Evolutionary conservation across 2,329 filamentous ascomycete genomes (phyloP), one percentile per base, ranked within the genome.

Genomic region (Microascus cirrosus): DNA sequence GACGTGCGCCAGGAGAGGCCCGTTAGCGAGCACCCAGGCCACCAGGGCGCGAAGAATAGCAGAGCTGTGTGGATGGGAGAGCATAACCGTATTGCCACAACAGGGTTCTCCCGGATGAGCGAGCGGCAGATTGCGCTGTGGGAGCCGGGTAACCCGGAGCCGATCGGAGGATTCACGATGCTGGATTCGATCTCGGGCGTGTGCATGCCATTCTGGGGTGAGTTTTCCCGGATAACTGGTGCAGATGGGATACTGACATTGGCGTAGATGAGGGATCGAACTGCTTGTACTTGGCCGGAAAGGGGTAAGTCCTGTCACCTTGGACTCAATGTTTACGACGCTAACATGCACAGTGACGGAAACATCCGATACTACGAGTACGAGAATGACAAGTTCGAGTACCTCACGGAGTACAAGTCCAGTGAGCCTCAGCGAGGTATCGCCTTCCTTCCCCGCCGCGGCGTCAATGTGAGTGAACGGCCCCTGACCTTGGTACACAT

Each of bases 331-430:
- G 4, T 34, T 34, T 39, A 15, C 3, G 13, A 28, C 62, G n/a
- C 63, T 67, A 61, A 69, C 59, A 65, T 39, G 65, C 63, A 24
- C 61, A 94, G 90, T 73, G 94, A 99, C 69, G 94, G 94, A 68
- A 99, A 99, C 74, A 99, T 99, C 69, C 92, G 94, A 62, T 99
- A 99, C 80, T 99, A 89, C 71, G 94, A 99, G 74, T 95, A 95
- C 68, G 89, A 95, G 70, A 95, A 97, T 74, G 93, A 97, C 79
- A 96, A 96, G 74, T 96, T 99, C 69, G 93, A 99, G 74, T 96
- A 89, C 73, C 77, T 99, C 58, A 95, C 91, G 62, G 93, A 97
- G 71, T 94, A 97, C 81, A 96, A 96, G 75, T 97, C 94, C n/a
- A 77, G 80, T 45, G 94, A 99, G 63, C 93, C 94, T 35, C 94